Base-by-base conservation (phyloP, 2,329 filamentous ascomycete species). In the Penicillium janthinellum region DNA sequence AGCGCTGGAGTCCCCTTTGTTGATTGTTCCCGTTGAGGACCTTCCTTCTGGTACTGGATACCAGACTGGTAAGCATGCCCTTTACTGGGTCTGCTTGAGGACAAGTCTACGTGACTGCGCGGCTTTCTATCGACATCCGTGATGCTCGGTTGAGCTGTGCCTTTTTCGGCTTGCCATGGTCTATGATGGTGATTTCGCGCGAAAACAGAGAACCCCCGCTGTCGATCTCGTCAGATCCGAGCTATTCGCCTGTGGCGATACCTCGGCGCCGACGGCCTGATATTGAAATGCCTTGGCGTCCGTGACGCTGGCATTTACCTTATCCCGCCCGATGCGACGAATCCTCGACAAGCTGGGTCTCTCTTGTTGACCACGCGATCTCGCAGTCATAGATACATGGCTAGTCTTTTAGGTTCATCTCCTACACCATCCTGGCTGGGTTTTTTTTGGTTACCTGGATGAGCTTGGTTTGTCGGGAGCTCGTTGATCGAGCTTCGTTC, bases 401-500 rank as follows among this genome's bases (percentile, higher is more conserved):
- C 55, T 59, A 59, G 60, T 66, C 44, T 45, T 64, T 65, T 83
- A 82, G 82, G 81, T 59, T 82, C 82, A 83, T 83, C 81, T 75
- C 78, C 82, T 83, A 83, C 22, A 57, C 78, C 71, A 77, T 81
- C 78, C 76, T 75, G 76, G 80, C 79, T 80, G 76, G 79, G 58
- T 71, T 71, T 74, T 74, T 67, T 63, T 58, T 58, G 57, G 51
- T 67, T 69, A 65, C 73, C 75, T 73, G 74, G 73, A 72, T 67
- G 69, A 62, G 72, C 75, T 70, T 64, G 68, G 54, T 57, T 60
- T 61, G 62, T 64, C 57, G 56, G 67, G 59, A 56, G 56, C 44
- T 62, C 54, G 69, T 56, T 71, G 68, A 65, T 61, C 49, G 54
- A 63, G 60, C 47, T 56, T 56, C 15, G 56, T 64, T 47, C 64